Base-by-base conservation (phyloP, 2,329 filamentous ascomycete species). In the Arthrobotrys conoides region DNA sequence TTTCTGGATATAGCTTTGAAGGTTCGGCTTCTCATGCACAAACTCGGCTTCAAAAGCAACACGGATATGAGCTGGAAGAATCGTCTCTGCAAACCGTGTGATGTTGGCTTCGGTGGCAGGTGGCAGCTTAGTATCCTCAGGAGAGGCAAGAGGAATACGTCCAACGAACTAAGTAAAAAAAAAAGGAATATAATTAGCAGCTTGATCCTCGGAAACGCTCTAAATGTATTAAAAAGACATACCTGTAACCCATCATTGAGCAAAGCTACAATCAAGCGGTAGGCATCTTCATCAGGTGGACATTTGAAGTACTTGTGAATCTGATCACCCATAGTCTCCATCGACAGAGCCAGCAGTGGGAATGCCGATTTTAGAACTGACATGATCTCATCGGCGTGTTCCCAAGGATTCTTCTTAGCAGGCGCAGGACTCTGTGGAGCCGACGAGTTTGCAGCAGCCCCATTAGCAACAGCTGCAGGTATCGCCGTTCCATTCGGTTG, bases 281-380 rank as follows among this genome's bases (percentile, higher is more conserved):
- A 98, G 1, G 96, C 96, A 86, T 99, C 96, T 84, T 99, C 96
- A 82, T 99, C 96, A 0, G 95, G 95, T 14, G 95, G 95, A 82
- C 96, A 98, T 86, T 99, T 99, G 89, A 99, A 99, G 85, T 98
- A 92, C 87, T 98, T 98, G 84, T 96, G 92, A 76, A 99, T 97
- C 85, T 98, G 95, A 83, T 99, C 96, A 33, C 98, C 94, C 94
- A 98, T 99, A 0, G 95, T 97, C 86, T 99, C 96, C 96, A 99
- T 98, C 0, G 95, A 97, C 51, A 98, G 87, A 9, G 96, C 96
- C 82, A 99, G 89, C 18, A 99, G 88, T 24, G 96, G 96, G 87
- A 98, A 99, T 0, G 95, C 94, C 5, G 96, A 98, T 87, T 99
- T 98, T 68, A 99, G 90, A 33, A 94, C 92, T 38, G 94, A 92